Evolutionary conservation across 352 stramenopile species (phyloP).

Genomic region (Globisporangium recalcitrans): DNA sequence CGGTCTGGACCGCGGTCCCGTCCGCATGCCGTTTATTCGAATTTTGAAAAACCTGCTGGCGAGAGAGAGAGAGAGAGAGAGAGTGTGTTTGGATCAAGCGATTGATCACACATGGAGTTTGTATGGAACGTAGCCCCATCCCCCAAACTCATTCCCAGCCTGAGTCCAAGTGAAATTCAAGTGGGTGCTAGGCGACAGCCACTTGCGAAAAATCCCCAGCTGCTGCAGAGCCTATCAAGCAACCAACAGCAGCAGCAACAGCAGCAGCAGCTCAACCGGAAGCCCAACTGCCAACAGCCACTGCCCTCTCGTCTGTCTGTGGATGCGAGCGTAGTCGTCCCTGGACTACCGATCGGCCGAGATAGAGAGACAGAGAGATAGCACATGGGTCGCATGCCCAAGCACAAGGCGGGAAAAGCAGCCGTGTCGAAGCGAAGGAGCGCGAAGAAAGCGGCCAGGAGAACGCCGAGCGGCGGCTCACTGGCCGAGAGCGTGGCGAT

Average conservation of each 20-base stretch:
- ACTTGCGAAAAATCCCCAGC: constrained; percentile 20
- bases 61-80: neutral
- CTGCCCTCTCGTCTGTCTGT: neutral
- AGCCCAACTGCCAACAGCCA: too few relatives aligned
- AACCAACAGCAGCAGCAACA: neutral
- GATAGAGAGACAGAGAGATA: neutral
- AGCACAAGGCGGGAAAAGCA: constrained; percentile 20
- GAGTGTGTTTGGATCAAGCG: constrained; percentile 6
- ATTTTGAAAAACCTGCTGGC: constrained; percentile 1
- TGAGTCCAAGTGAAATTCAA: constrained; percentile 3
- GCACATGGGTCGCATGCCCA: constrained; percentile 18
- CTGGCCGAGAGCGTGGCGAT: constrained; percentile 13
- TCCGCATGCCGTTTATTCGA: constrained; percentile 5
- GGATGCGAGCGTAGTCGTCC: constrained; percentile 4
- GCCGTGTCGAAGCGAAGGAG: constrained; percentile 14
- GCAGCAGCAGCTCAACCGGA: too few relatives aligned
- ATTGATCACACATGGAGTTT: neutral
- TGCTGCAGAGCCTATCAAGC: constrained; percentile 4
- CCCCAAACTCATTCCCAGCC: too few relatives aligned
- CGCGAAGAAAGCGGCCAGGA: constrained; percentile 27
- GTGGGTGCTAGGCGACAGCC: constrained; percentile 11
- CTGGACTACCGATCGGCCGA: neutral
- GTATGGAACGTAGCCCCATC: neutral
- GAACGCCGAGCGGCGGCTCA: constrained; percentile 16
- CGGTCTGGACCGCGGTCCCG: constrained; percentile 1